Conservation (phyloP, 2,329 filamentous ascomycete species). For the Stachybotrys chartarum region DNA sequence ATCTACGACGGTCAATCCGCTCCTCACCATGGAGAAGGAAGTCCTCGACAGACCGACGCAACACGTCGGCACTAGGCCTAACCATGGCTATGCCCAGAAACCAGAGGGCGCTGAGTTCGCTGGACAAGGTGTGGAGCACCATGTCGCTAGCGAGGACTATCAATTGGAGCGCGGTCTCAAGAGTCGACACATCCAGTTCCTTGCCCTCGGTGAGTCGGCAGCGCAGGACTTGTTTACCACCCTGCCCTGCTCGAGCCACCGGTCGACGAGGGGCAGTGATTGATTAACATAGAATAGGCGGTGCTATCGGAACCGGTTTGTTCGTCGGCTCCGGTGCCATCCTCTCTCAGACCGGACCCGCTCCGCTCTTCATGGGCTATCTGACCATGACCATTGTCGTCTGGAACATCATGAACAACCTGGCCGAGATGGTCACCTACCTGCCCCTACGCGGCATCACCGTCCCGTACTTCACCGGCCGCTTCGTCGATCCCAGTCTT, state of each 20-base stretch:
- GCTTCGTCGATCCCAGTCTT: conserved; percentile 47
- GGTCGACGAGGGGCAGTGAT: not conserved
- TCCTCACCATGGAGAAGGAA: not conserved
- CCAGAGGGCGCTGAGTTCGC: not conserved
- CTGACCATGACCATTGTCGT: conserved; percentile 46
- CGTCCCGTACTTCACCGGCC: conserved; percentile 47
- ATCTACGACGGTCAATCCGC: too few species aligned
- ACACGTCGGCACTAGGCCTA: not conserved
- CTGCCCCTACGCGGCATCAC: conserved; percentile 50
- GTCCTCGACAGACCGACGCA: not conserved
- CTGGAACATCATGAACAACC: conserved; percentile 46
- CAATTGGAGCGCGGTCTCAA: conserved; percentile 51
- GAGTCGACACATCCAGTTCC: conserved; percentile 53
- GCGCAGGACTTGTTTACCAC: not conserved
- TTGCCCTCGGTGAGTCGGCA: conserved; percentile 38
- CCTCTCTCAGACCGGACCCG: conserved; percentile 50
- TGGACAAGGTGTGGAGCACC: conserved; percentile 20
- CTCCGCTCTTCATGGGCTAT: conserved; percentile 65
- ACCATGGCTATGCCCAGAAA: not conserved
- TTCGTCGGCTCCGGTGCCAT: conserved; percentile 56
- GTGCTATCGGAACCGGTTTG: conserved; percentile 57
- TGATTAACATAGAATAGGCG: conserved; percentile 15
- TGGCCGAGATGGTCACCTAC: conserved; percentile 49
- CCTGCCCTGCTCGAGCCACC: too few species aligned
- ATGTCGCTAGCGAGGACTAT: conserved; percentile 28